Conservation (phyloP, 1,284 basidiomycete species). For the Sphaerobolus stellatus region DNA sequence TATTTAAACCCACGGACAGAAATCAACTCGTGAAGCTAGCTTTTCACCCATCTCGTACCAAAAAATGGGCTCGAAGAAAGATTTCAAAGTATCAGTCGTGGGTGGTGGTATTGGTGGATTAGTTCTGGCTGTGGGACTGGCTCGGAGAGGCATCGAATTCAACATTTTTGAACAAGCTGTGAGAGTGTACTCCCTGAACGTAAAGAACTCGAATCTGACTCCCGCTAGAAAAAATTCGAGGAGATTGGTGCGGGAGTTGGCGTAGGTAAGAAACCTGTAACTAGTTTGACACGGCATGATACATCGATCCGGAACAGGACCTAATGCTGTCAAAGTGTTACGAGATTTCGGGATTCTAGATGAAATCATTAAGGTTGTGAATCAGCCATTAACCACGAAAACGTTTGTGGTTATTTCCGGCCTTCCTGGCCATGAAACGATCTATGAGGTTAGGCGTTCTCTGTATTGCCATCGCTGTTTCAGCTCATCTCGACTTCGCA, state of each 20-base stretch:
- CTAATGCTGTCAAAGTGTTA: constrained; percentile 51
- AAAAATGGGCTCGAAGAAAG: no score
- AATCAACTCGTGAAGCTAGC: no score
- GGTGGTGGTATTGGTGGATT: constrained; percentile 56
- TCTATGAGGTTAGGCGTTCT: constrained; percentile 43
- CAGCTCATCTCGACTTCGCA: constrained; percentile 23
- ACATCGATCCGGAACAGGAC: constrained; percentile 36
- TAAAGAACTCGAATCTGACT: constrained; percentile 6
- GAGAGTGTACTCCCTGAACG: background rate
- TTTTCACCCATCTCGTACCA: no score
- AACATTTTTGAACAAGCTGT: constrained; percentile 54
- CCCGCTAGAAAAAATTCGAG: constrained; percentile 40
- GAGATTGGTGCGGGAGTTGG: constrained; percentile 56
- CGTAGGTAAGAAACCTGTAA: constrained; percentile 37
- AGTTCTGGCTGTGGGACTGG: constrained; percentile 45
- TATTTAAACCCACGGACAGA: no score
- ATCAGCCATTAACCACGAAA: constrained; percentile 33
- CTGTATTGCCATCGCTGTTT: background rate
- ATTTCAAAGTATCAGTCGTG: constrained; percentile 49
- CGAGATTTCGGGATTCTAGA: constrained; percentile 44
- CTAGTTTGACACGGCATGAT: background rate
- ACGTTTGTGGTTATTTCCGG: constrained; percentile 46
- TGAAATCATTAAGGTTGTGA: constrained; percentile 37
- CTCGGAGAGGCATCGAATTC: constrained; percentile 43
- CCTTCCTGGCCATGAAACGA: constrained; percentile 38